Evolutionary conservation across 352 stramenopile genomes (phyloP).

Genomic region (Globisporangium cederbergense): DNA sequence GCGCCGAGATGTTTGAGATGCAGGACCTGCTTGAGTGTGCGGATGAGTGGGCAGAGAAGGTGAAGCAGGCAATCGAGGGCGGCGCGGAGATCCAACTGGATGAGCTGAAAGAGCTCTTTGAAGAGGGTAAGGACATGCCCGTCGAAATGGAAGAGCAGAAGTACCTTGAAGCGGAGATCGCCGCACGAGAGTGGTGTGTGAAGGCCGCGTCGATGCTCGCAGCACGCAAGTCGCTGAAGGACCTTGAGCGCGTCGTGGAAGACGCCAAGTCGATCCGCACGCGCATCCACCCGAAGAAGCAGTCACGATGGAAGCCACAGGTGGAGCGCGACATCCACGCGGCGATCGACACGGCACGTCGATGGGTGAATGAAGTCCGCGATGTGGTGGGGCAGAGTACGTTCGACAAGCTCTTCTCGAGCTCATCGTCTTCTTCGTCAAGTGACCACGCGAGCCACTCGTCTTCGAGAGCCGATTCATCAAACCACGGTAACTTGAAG

Average conservation of each 20-base stretch:
- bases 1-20: conserved; percentile 87
- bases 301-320: conserved; percentile 80
- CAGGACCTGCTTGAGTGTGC: conserved; percentile 86
- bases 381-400: conserved; percentile 52
- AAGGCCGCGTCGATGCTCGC: conserved; percentile 50
- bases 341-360: conserved; percentile 56
- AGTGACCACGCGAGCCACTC: conserved; percentile 11
- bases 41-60: conserved; percentile 78
- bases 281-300: conserved; percentile 68
- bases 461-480: conserved; percentile 5
- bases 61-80: conserved; percentile 74
- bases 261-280: conserved; percentile 74
- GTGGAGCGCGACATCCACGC: conserved; percentile 77
- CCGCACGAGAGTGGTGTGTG: conserved; percentile 72
- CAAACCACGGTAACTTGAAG: conserved; percentile 21
- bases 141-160: conserved; percentile 87
- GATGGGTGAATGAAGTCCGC: conserved; percentile 76
- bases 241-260: conserved; percentile 54
- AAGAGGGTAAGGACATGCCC: conserved; percentile 82
- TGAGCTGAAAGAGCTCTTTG: conserved; percentile 70
- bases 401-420: conserved; percentile 68
- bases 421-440: conserved; percentile 12
- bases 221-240: conserved; percentile 54
- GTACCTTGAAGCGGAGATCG: conserved; percentile 74
- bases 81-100: conserved; percentile 63